Evolutionary conservation across 192 early-diverging fungal species (phyloP), one percentile per base, ranked within the genome.

Genomic region (Coemansia sp.): DNA sequence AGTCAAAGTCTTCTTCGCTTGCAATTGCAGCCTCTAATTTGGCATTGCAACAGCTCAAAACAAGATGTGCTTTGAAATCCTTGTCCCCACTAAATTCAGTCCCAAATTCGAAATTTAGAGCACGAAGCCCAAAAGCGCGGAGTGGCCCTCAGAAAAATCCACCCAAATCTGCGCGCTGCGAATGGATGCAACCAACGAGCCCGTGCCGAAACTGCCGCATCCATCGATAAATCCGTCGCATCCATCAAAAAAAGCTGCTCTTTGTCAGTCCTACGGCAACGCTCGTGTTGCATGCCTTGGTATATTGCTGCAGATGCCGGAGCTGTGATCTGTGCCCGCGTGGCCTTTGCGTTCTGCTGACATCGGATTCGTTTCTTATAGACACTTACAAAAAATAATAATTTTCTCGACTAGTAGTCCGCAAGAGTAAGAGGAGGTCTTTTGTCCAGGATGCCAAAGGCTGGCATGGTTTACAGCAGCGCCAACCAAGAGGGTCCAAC

Each of bases 311-410:
- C 46, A 10, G 14, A 48, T 20, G 29, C 53, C 13, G 28, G 24
- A 2, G 24, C 29, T 34, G n/a, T 52, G 50, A 52, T 52, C 50
- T 22, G 50, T 27, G n/a, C n/a, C 13, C 23, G 19, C 6, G 13
- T 22, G 46, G 5, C 3, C 46, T 48, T 10, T 27, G 19, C 50
- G 3, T 4, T 22, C 5, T 25, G n/a, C 22, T 6, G 13, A 22
- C 24, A 25, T 36, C 28, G 34, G 34, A 56, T 56, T 16, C 52
- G 52, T 18, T 14, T 19, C 8, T 35, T 36, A 39, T 5, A n/a
- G 55, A 56, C 55, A 56, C 55, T 56, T 56, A 56, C 55, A 56
- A 29, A 55, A 55, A 52, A 54, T 34, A 56, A 35, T 25, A 29
- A 35, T 35, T 36, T 56, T 56, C 34, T 56, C 55, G 55, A 56